These are phyloP conservation scores for Debaryomyces maramus DNA, from an alignment of 805 yeast genomes.

Conservation along the genomic window DNA sequence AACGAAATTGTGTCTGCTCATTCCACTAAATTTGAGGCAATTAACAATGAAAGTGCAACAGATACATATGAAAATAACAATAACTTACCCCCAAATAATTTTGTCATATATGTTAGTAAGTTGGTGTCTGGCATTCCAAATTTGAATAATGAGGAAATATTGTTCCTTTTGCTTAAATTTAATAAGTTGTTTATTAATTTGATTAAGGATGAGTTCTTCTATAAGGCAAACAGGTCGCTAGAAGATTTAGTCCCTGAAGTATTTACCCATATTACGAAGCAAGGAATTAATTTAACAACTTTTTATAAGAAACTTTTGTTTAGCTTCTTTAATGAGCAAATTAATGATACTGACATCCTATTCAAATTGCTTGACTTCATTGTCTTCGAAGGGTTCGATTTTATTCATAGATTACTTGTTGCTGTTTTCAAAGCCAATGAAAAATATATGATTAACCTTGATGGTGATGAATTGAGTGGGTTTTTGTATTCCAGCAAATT, in stretches of 20 bases:
- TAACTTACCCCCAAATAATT: slow-evolving; percentile 18
- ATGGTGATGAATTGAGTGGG: slow-evolving; percentile 26
- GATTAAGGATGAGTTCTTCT: slow-evolving; percentile 35
- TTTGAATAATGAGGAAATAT: slow-evolving; percentile 25
- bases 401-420: slow-evolving; percentile 28
- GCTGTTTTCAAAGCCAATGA: slow-evolving; percentile 19
- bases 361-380: slow-evolving; percentile 32
- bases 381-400: slow-evolving; percentile 41
- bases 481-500: slow-evolving; percentile 20
- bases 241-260: slow-evolving; percentile 30
- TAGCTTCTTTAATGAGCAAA: slow-evolving; percentile 19
- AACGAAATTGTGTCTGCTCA: slow-evolving; percentile 18
- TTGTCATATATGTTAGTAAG: slow-evolving; percentile 21
- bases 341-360: slow-evolving; percentile 6
- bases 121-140: slow-evolving; percentile 19
- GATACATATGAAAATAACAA: slow-evolving; percentile 5
- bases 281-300: slow-evolving; percentile 32
- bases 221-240: slow-evolving; percentile 34
- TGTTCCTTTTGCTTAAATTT: slow-evolving; percentile 36
- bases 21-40: slow-evolving; percentile 13
- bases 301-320: slow-evolving; percentile 20
- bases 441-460: slow-evolving; percentile 15
- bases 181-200: slow-evolving; percentile 25
- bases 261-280: slow-evolving; percentile 34
- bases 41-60: slow-evolving; percentile 9